Base-by-base conservation (phyloP, 1,284 basidiomycete genomes). In the Microbotryum saponariae region DNA sequence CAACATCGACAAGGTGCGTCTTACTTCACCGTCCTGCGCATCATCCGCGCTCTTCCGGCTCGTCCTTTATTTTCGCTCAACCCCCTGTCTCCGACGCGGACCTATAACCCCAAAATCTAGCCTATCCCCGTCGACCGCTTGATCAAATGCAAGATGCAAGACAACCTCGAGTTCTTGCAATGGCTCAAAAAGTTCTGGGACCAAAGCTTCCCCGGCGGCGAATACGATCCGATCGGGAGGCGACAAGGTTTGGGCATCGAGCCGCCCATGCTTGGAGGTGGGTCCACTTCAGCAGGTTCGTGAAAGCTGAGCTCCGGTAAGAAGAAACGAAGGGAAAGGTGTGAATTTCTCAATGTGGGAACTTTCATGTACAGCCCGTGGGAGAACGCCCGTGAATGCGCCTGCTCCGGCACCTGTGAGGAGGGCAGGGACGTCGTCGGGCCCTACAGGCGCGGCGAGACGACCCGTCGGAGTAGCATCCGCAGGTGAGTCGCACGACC, bases 171-270 rank as follows among this genome's bases (percentile, higher is more conserved):
- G 76, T 98, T 98, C 78, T 76, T 94, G 60, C 58, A 99, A 77
- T 98, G 94, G 94, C 82, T 91, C 73, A 93, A 93, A 75, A 87
- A 88, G 58, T 97, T 87, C 77, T 98, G 96, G 94, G 92, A 97
- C 73, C 78, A 83, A 51, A 90, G 96, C 79, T 93, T 85, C 74
- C 84, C 85, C 5, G 94, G 93, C 0, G 86, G 89, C 59, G 82
- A 81, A 8, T 99, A 99, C 74, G 92, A 98, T 74, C 81, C 96
- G 0, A 85, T 88, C 1, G 90, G 79, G 14, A 83, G 91, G 54
- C 81, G 91, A 56, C 84, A 83, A 67, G 90, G 89, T 25, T 48
- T 52, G 2, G 65, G 86, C 79, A 60, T 54, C 12, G 57, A 29
- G 10, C 45, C 46, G 42, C 9, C 62, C 55, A 27, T 53, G 56